Percentiles rank a stretch among this genome's conserved stretches.
Evolutionary conservation across 148 eudicot genomes (phyloP).

Genomic region (Salicornia ramosissima): DNA sequence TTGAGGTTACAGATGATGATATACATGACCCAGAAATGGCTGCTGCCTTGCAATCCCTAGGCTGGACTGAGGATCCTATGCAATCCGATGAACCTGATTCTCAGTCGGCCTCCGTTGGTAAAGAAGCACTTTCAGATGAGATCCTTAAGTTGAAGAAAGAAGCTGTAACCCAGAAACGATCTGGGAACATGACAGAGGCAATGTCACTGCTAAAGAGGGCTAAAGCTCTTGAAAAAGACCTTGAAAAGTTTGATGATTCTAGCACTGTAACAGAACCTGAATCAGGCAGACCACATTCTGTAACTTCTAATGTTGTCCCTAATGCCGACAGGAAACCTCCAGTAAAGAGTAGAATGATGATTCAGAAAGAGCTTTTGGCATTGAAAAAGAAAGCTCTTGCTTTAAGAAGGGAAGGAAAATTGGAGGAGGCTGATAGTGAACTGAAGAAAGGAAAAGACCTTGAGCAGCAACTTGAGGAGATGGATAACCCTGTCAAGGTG

Average conservation of each 20-base stretch:
- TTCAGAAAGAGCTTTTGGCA: conserved; percentile 82
- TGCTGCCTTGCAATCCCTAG: conserved; percentile 73
- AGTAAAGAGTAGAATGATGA: conserved; percentile 54
- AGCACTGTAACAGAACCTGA: conserved; percentile 18
- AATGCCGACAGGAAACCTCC: conserved; percentile 30
- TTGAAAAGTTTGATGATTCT: conserved; percentile 29
- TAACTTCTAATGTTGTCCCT: conserved; percentile 12
- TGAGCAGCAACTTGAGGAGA: conserved; percentile 82
- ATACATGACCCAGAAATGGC: conserved; percentile 77
- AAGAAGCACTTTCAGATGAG: conserved; percentile 39
- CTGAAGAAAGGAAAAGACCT: conserved; percentile 73
- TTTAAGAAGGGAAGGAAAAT: conserved; percentile 75
- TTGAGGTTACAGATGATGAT: conserved; percentile 80
- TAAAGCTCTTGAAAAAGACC: conserved; percentile 67
- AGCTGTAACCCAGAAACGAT: conserved; percentile 62
- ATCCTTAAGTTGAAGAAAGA: conserved; percentile 64
- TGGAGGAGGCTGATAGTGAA: conserved; percentile 86
- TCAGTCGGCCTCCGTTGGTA: conserved; percentile 26
- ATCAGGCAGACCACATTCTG: conserved; percentile 10
- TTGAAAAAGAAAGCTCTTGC: conserved; percentile 84
- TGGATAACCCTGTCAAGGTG: conserved; percentile 45
- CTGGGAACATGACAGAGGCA: conserved; percentile 66
- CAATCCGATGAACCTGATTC: conserved; percentile 19
- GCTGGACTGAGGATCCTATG: conserved; percentile 69
- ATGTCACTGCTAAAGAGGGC: conserved; percentile 63